phyloP scores from a whole-genome alignment of 352 stramenopile species.

The Phytophthora fragariae region DNA sequence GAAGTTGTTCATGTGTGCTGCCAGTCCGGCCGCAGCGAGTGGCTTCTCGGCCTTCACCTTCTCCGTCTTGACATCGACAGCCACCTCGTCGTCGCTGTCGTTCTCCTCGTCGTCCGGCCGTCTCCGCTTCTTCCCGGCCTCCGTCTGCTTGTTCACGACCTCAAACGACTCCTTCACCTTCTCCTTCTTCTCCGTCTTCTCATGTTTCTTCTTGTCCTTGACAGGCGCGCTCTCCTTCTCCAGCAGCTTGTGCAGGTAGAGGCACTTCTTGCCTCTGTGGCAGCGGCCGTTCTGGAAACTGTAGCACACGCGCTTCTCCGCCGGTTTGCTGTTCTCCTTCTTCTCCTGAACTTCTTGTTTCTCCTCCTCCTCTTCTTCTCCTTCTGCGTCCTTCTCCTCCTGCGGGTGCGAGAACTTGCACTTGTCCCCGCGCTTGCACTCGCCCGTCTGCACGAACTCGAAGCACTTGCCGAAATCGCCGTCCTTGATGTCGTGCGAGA shows the following conservation, averaged over 20 bases:
- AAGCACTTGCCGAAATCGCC: constrained; percentile 84
- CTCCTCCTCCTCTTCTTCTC: constrained; percentile 16
- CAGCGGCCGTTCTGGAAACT: constrained; percentile 80
- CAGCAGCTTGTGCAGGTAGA: constrained; percentile 73
- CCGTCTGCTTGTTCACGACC: constrained; percentile 33
- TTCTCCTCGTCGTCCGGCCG: constrained; percentile 38
- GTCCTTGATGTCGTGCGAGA: constrained; percentile 78
- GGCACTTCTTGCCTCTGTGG: constrained; percentile 74
- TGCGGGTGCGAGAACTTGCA: constrained; percentile 75
- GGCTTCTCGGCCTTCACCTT: constrained; percentile 17
- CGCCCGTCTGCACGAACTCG: constrained; percentile 77
- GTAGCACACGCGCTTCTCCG: constrained; percentile 72
- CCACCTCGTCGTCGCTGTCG: constrained; percentile 36
- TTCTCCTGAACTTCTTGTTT: constrained; percentile 12
- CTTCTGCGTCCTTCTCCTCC: constrained; percentile 16
- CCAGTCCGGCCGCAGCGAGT: constrained; percentile 30
- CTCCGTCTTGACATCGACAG: constrained; percentile 22
- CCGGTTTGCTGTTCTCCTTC: constrained; percentile 23
- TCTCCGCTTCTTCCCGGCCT: constrained; percentile 39
- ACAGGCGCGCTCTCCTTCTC: constrained; percentile 7
- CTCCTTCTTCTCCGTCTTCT: constrained; percentile 24
- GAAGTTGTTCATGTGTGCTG: constrained; percentile 51
- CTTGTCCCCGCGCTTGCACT: constrained; percentile 72
- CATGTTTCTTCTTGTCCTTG: constrained; percentile 16
- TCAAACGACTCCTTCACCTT: constrained; percentile 41